A percentile compares a stretch with the other conserved stretches of the same genome.
Conservation (phyloP, 2,329 filamentous ascomycete genomes). For the Venturiaceae sp. region DNA sequence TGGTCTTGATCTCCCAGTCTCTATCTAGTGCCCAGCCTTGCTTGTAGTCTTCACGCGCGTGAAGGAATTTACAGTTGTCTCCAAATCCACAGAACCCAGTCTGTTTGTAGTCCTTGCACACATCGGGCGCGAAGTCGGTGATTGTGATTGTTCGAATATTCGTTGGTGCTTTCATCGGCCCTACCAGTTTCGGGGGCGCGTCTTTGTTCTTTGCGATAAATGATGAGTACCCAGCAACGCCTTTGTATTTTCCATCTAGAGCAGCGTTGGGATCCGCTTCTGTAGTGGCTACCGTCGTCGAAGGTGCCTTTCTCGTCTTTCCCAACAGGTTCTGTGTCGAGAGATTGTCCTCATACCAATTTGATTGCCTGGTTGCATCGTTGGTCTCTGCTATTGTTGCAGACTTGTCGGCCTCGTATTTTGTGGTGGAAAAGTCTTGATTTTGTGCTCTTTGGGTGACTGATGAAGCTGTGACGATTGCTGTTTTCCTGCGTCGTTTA, state of each 20-base stretch:
- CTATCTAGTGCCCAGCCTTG: conserved; percentile 92
- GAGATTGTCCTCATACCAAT: conserved; percentile 74
- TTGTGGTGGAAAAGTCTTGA: conserved; percentile 28
- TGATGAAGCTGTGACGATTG: conserved; percentile 55
- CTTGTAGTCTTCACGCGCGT: conserved; percentile 69
- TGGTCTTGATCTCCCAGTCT: conserved; percentile 83
- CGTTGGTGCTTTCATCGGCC: conserved; percentile 77
- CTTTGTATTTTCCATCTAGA: conserved; percentile 62
- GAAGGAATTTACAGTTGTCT: conserved; percentile 74
- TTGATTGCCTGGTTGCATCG: conserved; percentile 80
- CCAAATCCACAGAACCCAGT: conserved; percentile 62
- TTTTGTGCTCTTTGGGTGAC: conserved; percentile 25
- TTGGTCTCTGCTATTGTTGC: conserved; percentile 57
- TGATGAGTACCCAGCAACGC: conserved; percentile 58
- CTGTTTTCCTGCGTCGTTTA: conserved; percentile 70
- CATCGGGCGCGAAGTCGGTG: conserved; percentile 83
- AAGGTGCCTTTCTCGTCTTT: conserved; percentile 36
- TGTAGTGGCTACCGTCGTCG: not conserved
- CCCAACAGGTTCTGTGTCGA: conserved; percentile 49
- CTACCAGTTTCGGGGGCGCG: conserved; percentile 59
- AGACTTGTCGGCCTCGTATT: conserved; percentile 52
- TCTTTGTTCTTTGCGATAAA: conserved; percentile 79
- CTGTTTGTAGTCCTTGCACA: conserved; percentile 65
- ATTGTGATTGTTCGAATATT: conserved; percentile 88
- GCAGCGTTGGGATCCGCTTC: not conserved